Percentiles rank a stretch among this genome's conserved stretches.
Evolutionary conservation across 2,329 filamentous ascomycete genomes (phyloP).

Genomic region (Epichloe bromicola): DNA sequence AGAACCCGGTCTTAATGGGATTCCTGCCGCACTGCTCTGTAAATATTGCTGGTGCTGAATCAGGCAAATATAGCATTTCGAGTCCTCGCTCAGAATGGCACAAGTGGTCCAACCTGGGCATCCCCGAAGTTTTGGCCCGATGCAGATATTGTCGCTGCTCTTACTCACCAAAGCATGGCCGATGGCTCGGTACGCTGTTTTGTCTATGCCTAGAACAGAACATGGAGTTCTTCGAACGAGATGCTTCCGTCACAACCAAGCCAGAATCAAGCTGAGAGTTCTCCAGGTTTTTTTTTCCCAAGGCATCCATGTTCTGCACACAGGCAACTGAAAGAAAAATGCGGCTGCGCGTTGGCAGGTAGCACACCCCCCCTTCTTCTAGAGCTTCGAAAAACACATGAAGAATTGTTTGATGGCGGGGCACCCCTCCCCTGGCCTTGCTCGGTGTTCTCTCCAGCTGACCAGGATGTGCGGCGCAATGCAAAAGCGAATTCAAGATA

Average conservation of each 20-base stretch:
- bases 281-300: neutral
- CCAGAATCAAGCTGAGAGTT: neutral
- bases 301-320: neutral
- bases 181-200: neutral
- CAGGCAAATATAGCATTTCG: neutral
- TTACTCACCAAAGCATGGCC: neutral
- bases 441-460: constrained; percentile 4
- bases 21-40: neutral
- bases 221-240: neutral
- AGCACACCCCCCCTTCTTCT: neutral
- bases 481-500: neutral
- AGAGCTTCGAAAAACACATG: constrained; percentile 1
- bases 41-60: neutral
- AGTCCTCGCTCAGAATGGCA: neutral
- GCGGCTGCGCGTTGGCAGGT: neutral
- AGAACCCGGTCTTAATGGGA: neutral
- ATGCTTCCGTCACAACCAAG: neutral
- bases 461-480: neutral
- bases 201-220: neutral
- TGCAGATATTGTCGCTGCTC: neutral
- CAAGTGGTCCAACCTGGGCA: no score
- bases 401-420: neutral
- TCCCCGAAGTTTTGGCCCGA: no score
- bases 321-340: neutral
- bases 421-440: neutral